phyloP scores from a whole-genome alignment of 495 filamentous ascomycete genomes.

The Neurospora discreta region DNA sequence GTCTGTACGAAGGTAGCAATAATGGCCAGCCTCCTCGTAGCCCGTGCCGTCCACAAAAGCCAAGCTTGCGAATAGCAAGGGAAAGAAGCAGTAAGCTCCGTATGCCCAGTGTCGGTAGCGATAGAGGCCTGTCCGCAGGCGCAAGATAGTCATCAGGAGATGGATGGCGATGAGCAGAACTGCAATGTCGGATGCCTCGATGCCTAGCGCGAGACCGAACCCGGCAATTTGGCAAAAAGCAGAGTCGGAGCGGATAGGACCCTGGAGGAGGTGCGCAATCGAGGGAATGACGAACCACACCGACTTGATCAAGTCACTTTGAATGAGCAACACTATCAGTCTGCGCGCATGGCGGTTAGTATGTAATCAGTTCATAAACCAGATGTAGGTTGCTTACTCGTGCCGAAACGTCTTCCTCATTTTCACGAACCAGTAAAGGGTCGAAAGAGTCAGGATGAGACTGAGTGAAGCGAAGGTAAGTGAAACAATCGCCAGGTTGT shows the following conservation, averaged over 20 bases:
- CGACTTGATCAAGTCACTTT: slow-evolving; percentile 57
- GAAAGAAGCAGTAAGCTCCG: slow-evolving; percentile 41
- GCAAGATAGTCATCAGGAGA: slow-evolving; percentile 56
- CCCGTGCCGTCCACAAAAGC: slow-evolving; percentile 50
- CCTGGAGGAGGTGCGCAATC: slow-evolving; percentile 36
- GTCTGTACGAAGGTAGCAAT: slow-evolving; percentile 54
- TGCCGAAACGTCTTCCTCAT: slow-evolving; percentile 68
- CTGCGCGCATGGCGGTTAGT: slow-evolving; percentile 21
- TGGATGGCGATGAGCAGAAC: slow-evolving; percentile 63
- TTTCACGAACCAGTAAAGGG: slow-evolving; percentile 61
- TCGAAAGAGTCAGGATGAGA: slow-evolving; percentile 35
- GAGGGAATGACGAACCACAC: slow-evolving; percentile 55
- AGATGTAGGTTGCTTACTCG: slow-evolving; percentile 39
- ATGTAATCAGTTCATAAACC: not conserved
- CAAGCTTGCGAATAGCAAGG: slow-evolving; percentile 45
- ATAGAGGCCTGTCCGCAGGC: slow-evolving; percentile 52
- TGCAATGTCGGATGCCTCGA: slow-evolving; percentile 58
- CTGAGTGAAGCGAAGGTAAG: slow-evolving; percentile 36
- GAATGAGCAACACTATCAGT: slow-evolving; percentile 59
- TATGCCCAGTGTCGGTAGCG: slow-evolving; percentile 49
- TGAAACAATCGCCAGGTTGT: slow-evolving; percentile 15
- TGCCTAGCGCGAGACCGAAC: slow-evolving; percentile 51
- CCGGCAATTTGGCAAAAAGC: slow-evolving; percentile 57
- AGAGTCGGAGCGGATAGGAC: slow-evolving; percentile 36
- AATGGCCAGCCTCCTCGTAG: slow-evolving; percentile 49